phyloP scores from a whole-genome alignment of 768 basidiomycete species.

The Boletus subcaerulescens region DNA sequence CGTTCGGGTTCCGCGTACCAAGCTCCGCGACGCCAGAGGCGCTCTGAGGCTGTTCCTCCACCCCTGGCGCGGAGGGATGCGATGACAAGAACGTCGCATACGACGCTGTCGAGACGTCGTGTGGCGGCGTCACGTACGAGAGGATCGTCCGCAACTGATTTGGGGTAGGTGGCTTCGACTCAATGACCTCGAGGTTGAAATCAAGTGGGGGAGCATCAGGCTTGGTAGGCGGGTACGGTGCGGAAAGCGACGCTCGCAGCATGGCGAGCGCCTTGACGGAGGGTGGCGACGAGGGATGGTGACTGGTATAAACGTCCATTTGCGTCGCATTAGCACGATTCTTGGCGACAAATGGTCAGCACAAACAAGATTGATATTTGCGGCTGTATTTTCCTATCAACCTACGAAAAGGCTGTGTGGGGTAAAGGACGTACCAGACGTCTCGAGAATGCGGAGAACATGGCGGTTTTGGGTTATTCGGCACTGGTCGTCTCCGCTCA shows the following conservation, averaged over 20 bases:
- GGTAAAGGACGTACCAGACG: conserved; percentile 28
- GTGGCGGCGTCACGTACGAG: conserved; percentile 44
- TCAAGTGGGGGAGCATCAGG: conserved; percentile 49
- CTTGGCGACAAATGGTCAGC: conserved; percentile 2
- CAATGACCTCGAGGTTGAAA: conserved; percentile 72
- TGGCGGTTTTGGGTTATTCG: background rate
- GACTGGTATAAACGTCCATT: conserved; percentile 39
- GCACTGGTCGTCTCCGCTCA: background rate
- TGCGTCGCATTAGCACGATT: conserved; percentile 1
- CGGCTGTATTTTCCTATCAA: conserved; percentile 34
- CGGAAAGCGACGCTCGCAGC: conserved; percentile 55
- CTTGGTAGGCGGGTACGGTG: conserved; percentile 57
- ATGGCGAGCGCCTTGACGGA: conserved; percentile 60
- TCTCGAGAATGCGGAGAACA: conserved; percentile 39
- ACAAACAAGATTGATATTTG: conserved; percentile 68
- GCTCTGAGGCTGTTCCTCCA: conserved; percentile 38
- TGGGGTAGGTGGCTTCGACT: conserved; percentile 56
- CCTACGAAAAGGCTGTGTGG: background rate
- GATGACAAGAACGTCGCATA: conserved; percentile 53
- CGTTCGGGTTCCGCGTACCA: conserved; percentile 52
- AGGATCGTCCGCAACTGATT: conserved; percentile 70
- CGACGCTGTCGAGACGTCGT: conserved; percentile 32
- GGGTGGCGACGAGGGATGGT: conserved; percentile 61
- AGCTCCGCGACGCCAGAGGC: conserved; percentile 47
- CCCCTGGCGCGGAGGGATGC: conserved; percentile 47